Base-by-base conservation (phyloP, 1,284 basidiomycete genomes). In the Ganoderma leucocontextum region DNA sequence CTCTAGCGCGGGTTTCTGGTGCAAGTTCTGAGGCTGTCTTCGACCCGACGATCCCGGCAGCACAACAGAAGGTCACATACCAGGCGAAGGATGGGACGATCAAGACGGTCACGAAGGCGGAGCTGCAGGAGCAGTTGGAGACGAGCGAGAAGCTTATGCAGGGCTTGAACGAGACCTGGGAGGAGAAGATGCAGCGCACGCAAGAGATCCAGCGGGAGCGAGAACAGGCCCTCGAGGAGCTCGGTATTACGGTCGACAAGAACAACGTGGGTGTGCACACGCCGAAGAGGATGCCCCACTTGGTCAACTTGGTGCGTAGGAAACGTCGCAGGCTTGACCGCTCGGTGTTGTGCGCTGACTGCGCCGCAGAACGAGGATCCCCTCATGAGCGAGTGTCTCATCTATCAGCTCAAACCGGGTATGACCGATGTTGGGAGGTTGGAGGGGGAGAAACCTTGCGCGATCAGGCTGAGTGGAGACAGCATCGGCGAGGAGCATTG, bases 271-370 rank as follows among this genome's bases (percentile, higher is more conserved):
- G 96, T 60, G 95, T 99, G 62, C 96, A 98, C 83, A 97, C 97
- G n/a, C 97, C 97, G n/a, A 99, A 98, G 86, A 96, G 92, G 89
- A 96, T 95, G 89, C 96, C 97, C 4, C 96, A 97, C 82, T 83
- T 98, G 71, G 96, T 98, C 77, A 98, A 98, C 81, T 82, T 98
- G 85, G 93, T 95, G 79, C 78, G 91, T 85, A 19, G 47, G 19
- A 41, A 2, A 60, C 13, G 10, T 41, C 58, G 58, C 41, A 22
- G 60, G 22, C 53, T 55, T 41, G 59, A 53, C 17, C 35, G 5
- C 57, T 38, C 64, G 33, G 12, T 22, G 10, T 69, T 55, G 69
- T 66, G 58, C 25, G 42, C 64, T 75, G 36, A 60, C 29, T 39
- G 71, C 70, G n/a, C 76, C 13, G 47, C 35, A 94, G 90, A 96